A percentile compares a stretch with the other conserved stretches of the same genome.
phyloP scores from a whole-genome alignment of 345 rosid genomes.

The Tarenaya hassleriana region DNA sequence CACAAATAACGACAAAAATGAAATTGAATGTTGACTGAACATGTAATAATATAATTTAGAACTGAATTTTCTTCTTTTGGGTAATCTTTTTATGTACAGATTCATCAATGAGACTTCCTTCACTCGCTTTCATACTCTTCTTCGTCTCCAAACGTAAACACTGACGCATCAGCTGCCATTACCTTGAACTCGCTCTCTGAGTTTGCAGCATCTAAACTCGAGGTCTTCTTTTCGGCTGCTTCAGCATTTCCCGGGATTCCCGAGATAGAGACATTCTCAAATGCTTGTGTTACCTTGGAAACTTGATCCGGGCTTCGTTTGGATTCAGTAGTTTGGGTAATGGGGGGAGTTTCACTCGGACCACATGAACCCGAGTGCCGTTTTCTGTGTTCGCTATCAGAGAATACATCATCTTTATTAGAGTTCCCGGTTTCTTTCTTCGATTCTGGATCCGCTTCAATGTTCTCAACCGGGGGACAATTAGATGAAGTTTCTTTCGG shows the following conservation, averaged over 20 bases:
- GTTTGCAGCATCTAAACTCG: conserved; percentile 24
- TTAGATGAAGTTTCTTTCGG: conserved; percentile 35
- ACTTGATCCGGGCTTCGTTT: conserved; percentile 35
- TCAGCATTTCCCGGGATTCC: conserved; percentile 27
- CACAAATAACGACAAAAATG: too few relatives aligned
- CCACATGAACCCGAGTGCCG: conserved; percentile 29
- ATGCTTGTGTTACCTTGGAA: conserved; percentile 33
- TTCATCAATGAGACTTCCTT: conserved; percentile 10
- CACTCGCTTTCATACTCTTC: conserved; percentile 73
- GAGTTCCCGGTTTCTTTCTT: conserved; percentile 32
- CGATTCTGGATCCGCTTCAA: conserved; percentile 32
- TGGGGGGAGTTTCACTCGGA: conserved; percentile 21
- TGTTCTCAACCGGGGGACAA: conserved; percentile 30
- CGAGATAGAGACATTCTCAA: conserved; percentile 43
- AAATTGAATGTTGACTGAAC: too few relatives aligned
- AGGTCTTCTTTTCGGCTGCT: conserved; percentile 21
- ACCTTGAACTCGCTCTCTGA: conserved; percentile 57
- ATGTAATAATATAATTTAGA: too few relatives aligned
- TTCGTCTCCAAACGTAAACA: conserved; percentile 70
- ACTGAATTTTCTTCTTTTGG: conserved; percentile 3
- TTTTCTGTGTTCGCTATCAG: conserved; percentile 45
- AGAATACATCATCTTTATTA: conserved; percentile 72
- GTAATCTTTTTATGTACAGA: conserved; percentile 19
- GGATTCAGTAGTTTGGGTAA: too few relatives aligned
- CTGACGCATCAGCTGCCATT: conserved; percentile 88